A percentile compares a stretch with the other conserved stretches of the same genome.
Conservation (phyloP, 2,329 filamentous ascomycete species). For the Sporothrix phasma region DNA sequence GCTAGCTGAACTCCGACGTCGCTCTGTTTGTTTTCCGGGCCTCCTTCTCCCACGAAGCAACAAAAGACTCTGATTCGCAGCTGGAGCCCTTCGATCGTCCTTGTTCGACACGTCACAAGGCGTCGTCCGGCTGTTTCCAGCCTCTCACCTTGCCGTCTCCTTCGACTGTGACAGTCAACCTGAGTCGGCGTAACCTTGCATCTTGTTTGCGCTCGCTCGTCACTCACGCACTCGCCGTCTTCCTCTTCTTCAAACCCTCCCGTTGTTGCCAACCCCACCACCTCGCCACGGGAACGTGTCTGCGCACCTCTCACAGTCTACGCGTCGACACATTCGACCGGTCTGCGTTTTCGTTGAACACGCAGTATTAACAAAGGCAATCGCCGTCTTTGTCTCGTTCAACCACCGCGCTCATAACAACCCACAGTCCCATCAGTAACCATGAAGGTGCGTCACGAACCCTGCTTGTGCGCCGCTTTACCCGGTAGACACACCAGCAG, state of each 20-base stretch:
- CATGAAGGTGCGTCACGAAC: conserved; percentile 20
- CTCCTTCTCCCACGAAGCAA: background rate
- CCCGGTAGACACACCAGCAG: background rate
- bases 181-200: background rate
- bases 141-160: background rate
- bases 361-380: background rate
- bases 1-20: background rate
- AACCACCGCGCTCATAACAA: background rate
- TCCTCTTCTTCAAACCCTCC: background rate
- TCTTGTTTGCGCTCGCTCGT: background rate
- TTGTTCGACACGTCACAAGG: conserved; percentile 3
- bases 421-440: conserved; percentile 1
- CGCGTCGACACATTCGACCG: background rate
- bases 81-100: background rate
- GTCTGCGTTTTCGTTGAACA: background rate
- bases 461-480: background rate
- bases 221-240: background rate
- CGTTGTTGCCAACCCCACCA: background rate
- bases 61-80: no score
- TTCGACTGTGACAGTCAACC: conserved; percentile 1
- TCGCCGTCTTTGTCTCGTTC: background rate
- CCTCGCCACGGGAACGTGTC: background rate
- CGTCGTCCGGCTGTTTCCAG: background rate
- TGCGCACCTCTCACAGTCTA: background rate
- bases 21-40: no score